Conservation (phyloP, 2,329 filamentous ascomycete species). For the Penicillium sclerotigenum region DNA sequence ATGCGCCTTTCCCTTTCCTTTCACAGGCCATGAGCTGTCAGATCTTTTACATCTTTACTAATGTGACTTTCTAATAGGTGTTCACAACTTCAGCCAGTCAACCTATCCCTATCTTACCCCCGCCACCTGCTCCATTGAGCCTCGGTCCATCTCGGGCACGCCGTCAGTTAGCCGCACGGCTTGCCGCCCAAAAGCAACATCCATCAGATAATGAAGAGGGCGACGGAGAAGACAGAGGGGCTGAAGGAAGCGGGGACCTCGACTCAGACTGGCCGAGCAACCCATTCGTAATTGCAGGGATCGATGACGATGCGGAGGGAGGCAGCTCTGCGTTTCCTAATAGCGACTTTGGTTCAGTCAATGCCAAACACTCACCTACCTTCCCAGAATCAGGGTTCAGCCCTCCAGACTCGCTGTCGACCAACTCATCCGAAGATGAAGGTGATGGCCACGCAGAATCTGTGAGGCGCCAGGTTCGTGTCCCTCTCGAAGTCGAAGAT, state of each 20-base stretch:
- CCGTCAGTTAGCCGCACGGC: conserved; percentile 81
- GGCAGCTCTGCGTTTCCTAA: conserved; percentile 32
- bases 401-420: conserved; percentile 40
- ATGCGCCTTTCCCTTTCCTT: background rate
- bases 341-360: conserved; percentile 29
- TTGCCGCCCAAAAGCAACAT: conserved; percentile 72
- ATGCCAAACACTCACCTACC: conserved; percentile 31
- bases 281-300: conserved; percentile 39
- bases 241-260: conserved; percentile 20
- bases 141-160: conserved; percentile 82
- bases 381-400: conserved; percentile 42
- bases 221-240: conserved; percentile 25
- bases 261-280: conserved; percentile 36
- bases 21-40: background rate
- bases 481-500: conserved; percentile 59
- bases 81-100: conserved; percentile 38
- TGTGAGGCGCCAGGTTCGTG: conserved; percentile 43
- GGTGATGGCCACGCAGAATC: conserved; percentile 38
- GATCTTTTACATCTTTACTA: conserved; percentile 6
- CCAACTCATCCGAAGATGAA: conserved; percentile 43
- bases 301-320: conserved; percentile 34
- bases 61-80: conserved; percentile 19
- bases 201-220: conserved; percentile 43
- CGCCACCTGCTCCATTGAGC: conserved; percentile 75
- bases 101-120: conserved; percentile 44